These are phyloP conservation scores for Neonectria sp. DNA, from an alignment of 2,329 filamentous ascomycete genomes.

Conservation along the genomic window DNA sequence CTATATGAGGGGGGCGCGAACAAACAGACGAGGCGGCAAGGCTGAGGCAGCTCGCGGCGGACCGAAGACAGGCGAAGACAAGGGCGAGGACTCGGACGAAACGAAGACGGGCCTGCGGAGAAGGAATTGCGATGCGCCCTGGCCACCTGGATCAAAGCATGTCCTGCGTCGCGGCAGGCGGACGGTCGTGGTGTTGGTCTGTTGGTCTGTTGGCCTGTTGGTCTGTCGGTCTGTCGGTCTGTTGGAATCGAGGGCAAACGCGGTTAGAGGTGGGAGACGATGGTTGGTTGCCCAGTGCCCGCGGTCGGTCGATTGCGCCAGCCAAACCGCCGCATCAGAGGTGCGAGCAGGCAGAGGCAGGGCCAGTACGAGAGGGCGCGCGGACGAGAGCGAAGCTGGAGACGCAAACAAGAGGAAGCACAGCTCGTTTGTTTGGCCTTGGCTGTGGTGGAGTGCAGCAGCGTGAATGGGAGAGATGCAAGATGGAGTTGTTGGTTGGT, in stretches of 20 bases:
- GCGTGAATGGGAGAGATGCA: conserved; percentile 21
- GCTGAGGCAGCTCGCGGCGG: conserved; percentile 9
- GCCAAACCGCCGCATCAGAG: conserved; percentile 45
- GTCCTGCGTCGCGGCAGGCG: conserved; percentile 6
- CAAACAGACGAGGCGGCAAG: conserved; percentile 16
- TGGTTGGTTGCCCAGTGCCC: conserved; percentile 44
- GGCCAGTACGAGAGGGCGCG: conserved; percentile 1
- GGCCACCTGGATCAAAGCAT: conserved; percentile 23
- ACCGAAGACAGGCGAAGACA: conserved; percentile 4
- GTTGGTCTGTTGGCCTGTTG: background rate
- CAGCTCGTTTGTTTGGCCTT: conserved; percentile 20
- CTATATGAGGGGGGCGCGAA: conserved; percentile 26
- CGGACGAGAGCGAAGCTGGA: conserved; percentile 5
- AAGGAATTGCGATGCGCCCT: conserved; percentile 20
- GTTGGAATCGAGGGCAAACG: conserved; percentile 31
- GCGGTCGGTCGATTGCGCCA: conserved; percentile 45
- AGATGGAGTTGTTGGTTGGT: conserved; percentile 28
- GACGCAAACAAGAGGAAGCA: conserved; percentile 37
- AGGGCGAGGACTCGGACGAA: background rate
- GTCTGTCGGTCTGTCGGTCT: conserved; percentile 5
- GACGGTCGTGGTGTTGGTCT: background rate
- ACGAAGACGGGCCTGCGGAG: background rate
- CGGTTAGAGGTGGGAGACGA: conserved; percentile 44
- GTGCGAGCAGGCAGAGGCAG: conserved; percentile 5
- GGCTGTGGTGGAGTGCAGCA: conserved; percentile 21